Evolutionary conservation across 2,329 filamentous ascomycete genomes (phyloP), one percentile per base, ranked within the genome.

Genomic region (Monosporascus cannonballus): DNA sequence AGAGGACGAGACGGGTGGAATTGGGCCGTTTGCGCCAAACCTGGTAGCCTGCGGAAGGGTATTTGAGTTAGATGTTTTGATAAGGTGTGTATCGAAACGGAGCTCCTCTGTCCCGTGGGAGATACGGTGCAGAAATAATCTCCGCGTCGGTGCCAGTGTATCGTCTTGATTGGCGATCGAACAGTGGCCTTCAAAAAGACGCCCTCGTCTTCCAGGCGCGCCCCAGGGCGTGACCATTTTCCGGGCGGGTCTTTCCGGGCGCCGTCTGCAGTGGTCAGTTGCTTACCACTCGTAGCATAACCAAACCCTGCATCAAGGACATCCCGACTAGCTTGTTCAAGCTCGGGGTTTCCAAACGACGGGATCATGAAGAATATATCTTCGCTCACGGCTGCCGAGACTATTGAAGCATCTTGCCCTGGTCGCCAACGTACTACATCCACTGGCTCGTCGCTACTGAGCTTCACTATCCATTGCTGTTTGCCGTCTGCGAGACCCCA

Each of bases 81-180:
- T 56, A 99, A 77, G 0, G 93, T 96, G 74, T 99, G 94, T 56
- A 99, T 96, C 51, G 90, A 87, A 50, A 99, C 90, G 4, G 94
- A 90, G 64, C 83, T 86, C 60, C 83, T 81, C 66, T 89, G 85
- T 34, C 88, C 88, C 14, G 81, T 80, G 1, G 94, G 91, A 48
- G 90, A 95, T 22, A 96, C 90, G 1, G 92, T 95, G 60, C 90
- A 87, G 65, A 99, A 87, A 74, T 96, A 96, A 69, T 97, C 93
- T 61, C 94, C 94, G 55, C 89, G 85, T 54, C 93, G 83, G 72
- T 99, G 95, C 91, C 93, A 99, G 67, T 85, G 87, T 63, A 99
- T 84, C 15, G 89, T 86, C 74, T 96, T 97, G 66, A 96, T 83
- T 2, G 85, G 79, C 48, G 89, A 83, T 56, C 88, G 83, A 14